phyloP scores from a whole-genome alignment of 768 basidiomycete species.

The Podaxis sp. region DNA sequence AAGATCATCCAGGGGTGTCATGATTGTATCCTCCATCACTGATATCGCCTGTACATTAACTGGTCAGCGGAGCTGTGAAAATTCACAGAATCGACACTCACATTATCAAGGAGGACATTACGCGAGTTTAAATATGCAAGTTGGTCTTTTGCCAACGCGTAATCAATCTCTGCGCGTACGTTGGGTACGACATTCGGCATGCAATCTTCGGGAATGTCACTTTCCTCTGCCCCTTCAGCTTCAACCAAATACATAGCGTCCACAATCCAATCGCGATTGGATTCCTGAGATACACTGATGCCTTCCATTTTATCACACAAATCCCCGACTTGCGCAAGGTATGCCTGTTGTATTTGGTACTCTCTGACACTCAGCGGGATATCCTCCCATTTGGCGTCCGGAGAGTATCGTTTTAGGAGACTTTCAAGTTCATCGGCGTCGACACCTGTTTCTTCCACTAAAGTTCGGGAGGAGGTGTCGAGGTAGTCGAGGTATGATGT shows the following conservation, averaged over 20 bases:
- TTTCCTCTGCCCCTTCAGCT: neutral
- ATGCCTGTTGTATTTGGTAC: neutral
- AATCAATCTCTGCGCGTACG: neutral
- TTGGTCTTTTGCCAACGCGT: slow-evolving; percentile 4
- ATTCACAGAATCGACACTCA: neutral
- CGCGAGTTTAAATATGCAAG: neutral
- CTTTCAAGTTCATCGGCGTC: neutral
- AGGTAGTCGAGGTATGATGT: neutral
- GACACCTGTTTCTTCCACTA: neutral
- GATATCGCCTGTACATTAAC: neutral
- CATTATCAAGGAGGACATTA: neutral
- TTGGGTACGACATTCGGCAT: neutral
- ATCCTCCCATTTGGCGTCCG: slow-evolving; percentile 8
- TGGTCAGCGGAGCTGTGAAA: neutral
- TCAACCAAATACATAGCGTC: neutral
- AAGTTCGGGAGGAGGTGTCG: neutral
- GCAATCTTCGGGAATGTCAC: neutral
- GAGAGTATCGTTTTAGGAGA: slow-evolving; percentile 4
- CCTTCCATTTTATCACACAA: slow-evolving; percentile 8
- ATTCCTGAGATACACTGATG: neutral
- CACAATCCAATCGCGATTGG: neutral
- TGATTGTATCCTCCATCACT: neutral
- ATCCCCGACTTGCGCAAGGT: neutral
- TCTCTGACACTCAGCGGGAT: slow-evolving; percentile 3
- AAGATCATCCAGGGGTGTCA: slow-evolving; percentile 19